Conservation (phyloP, 495 filamentous ascomycete genomes). For the Symbiotaphrina buchneri region DNA sequence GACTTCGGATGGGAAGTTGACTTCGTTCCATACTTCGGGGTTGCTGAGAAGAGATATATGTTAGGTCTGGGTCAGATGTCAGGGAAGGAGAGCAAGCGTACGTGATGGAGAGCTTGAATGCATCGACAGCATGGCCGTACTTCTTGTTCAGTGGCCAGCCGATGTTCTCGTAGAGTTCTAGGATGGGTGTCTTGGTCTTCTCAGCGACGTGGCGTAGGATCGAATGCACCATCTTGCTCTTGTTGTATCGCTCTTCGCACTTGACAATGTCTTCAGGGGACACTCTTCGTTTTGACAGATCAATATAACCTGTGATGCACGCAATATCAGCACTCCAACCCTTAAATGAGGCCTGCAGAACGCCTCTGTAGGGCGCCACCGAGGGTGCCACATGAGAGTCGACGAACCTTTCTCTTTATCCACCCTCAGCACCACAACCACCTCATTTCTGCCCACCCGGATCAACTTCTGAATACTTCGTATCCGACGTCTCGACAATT, state of each 20-base stretch:
- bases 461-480: constrained; percentile 97
- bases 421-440: constrained; percentile 91
- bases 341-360: neutral
- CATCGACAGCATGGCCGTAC: constrained; percentile 89
- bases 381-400: constrained; percentile 10
- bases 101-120: constrained; percentile 98
- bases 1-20: constrained; percentile 67
- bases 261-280: constrained; percentile 94
- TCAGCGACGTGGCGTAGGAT: constrained; percentile 97
- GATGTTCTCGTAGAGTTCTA: constrained; percentile 79
- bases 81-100: constrained; percentile 13
- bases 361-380: neutral
- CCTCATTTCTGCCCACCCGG: constrained; percentile 90
- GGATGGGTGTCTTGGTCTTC: constrained; percentile 83
- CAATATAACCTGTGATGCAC: constrained; percentile 55
- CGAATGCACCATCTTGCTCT: constrained; percentile 95
- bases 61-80: constrained; percentile 1
- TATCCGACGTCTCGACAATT: constrained; percentile 90
- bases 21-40: constrained; percentile 85
- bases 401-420: constrained; percentile 84
- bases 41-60: constrained; percentile 45
- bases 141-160: constrained; percentile 95
- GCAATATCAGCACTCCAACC: neutral
- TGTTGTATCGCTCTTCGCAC: constrained; percentile 98
- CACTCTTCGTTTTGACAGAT: constrained; percentile 93